A percentile compares a stretch with the other conserved stretches of the same genome.
phyloP scores from a whole-genome alignment of 352 stramenopile genomes.

The Phytophthora lateralis region DNA sequence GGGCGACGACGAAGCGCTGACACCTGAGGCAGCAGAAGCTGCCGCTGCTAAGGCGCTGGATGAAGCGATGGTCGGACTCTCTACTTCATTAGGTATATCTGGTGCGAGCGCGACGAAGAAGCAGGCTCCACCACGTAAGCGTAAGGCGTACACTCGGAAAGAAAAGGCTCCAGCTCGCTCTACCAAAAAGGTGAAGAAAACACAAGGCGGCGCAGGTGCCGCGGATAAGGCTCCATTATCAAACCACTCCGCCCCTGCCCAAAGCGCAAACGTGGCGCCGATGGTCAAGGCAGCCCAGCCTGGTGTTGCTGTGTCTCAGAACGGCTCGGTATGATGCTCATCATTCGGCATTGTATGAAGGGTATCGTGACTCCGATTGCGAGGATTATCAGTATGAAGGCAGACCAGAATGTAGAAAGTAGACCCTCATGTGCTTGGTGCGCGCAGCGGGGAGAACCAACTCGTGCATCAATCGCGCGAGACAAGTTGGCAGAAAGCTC shows the following conservation, averaged over 20 bases:
- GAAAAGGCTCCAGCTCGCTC: constrained; percentile 46
- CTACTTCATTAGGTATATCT: constrained; percentile 27
- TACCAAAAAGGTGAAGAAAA: constrained; percentile 60
- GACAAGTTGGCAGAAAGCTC: constrained; percentile 24
- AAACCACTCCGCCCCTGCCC: constrained; percentile 5
- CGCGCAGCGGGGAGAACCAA: constrained; percentile 7
- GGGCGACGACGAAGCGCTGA: constrained; percentile 23
- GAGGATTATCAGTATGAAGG: constrained; percentile 15
- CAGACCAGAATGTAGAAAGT: constrained; percentile 34
- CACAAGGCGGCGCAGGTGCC: constrained; percentile 5
- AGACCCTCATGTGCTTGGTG: constrained; percentile 14
- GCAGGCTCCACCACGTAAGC: constrained; percentile 61
- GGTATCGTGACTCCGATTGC: constrained; percentile 2
- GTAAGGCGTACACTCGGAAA: constrained; percentile 68
- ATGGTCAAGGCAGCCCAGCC: constrained; percentile 2
- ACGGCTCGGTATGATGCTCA: constrained; percentile 24
- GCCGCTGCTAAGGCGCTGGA: constrained; percentile 42
- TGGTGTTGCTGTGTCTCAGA: constrained; percentile 2
- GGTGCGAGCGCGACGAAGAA: constrained; percentile 23
- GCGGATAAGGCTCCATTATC: constrained; percentile 11
- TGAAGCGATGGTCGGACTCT: constrained; percentile 44
- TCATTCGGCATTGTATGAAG: constrained; percentile 1
- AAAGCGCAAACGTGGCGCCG: constrained; percentile 2
- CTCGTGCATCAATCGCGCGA: constrained; percentile 10
- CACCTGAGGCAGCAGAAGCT: constrained; percentile 33